Conservation (phyloP, 1,284 basidiomycete species). For the Ustilago bromivora region DNA sequence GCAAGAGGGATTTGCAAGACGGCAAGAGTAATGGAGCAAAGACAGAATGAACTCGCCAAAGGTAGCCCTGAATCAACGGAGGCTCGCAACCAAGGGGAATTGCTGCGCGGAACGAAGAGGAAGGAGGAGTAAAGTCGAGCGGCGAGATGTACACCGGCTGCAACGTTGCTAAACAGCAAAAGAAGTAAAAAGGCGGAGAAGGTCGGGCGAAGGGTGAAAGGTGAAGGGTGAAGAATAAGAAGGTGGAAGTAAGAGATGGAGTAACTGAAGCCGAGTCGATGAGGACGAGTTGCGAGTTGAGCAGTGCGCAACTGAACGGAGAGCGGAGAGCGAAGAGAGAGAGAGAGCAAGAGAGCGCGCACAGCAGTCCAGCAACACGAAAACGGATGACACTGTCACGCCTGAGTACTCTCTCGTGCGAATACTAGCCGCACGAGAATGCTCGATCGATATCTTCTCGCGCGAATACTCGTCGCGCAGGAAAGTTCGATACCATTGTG, state of each 20-base stretch:
- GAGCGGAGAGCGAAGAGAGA: not conserved
- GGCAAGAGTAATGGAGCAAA: not conserved
- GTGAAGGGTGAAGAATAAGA: not conserved
- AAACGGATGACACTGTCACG: not conserved
- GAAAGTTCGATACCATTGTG: too few relatives aligned
- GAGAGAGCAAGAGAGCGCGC: not conserved
- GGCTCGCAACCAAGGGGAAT: not conserved
- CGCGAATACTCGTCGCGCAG: too few relatives aligned
- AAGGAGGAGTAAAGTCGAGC: not conserved
- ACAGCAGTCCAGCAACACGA: not conserved
- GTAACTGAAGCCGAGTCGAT: not conserved
- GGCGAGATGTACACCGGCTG: not conserved
- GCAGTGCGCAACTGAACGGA: not conserved
- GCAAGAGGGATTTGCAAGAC: not conserved
- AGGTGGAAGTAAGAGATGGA: not conserved
- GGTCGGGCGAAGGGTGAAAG: not conserved
- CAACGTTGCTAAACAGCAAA: not conserved
- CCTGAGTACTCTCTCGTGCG: too few relatives aligned
- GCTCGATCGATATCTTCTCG: too few relatives aligned
- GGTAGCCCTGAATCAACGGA: not conserved
- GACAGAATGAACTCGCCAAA: not conserved
- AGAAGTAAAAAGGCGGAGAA: conserved; percentile 2
- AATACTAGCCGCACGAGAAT: too few relatives aligned
- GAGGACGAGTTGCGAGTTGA: conserved; percentile 2
- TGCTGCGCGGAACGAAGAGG: conserved; percentile 2